Base-by-base conservation (phyloP, 1,284 basidiomycete species). In the Tilletiaria anomala region DNA sequence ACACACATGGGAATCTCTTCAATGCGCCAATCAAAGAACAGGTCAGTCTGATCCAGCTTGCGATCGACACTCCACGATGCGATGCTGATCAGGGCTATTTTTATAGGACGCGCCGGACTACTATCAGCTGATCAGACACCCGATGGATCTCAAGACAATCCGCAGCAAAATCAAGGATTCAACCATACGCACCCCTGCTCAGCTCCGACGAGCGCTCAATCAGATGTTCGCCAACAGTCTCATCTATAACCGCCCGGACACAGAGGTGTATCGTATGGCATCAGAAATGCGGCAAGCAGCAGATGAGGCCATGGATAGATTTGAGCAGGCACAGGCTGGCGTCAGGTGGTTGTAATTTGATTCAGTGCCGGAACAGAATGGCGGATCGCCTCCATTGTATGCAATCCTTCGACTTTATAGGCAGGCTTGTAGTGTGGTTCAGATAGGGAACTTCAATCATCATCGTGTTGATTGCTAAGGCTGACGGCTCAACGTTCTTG, bases 1-100 rank as follows among this genome's bases (percentile, higher is more conserved):
- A 65, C 33, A 61, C 56, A 12, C 60, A 65, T 45, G 61, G 54
- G 15, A 63, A 60, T 41, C 47, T 65, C 15, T 65, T 65, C 39
- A 54, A 65, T 32, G 50, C 54, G 5, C 47, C 56, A n/a, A 60
- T 63, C 51, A 65, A n/a, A n/a, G n/a, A n/a, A n/a, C n/a, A n/a
- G n/a, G n/a, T n/a, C n/a, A n/a, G n/a, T n/a, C n/a, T n/a, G n/a
- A n/a, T n/a, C n/a, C n/a, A n/a, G n/a, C n/a, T n/a, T n/a, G n/a
- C n/a, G n/a, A n/a, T n/a, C n/a, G n/a, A n/a, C n/a, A n/a, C n/a
- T n/a, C n/a, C n/a, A n/a, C n/a, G n/a, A n/a, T n/a, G n/a, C n/a
- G n/a, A n/a, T n/a, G n/a, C n/a, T n/a, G n/a, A n/a, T n/a, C n/a
- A n/a, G n/a, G n/a, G n/a, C n/a, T 61, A 42, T n/a, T 19, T 3